phyloP scores from a whole-genome alignment of 2,329 filamentous ascomycete genomes.

The Tolypocladium sp. region DNA sequence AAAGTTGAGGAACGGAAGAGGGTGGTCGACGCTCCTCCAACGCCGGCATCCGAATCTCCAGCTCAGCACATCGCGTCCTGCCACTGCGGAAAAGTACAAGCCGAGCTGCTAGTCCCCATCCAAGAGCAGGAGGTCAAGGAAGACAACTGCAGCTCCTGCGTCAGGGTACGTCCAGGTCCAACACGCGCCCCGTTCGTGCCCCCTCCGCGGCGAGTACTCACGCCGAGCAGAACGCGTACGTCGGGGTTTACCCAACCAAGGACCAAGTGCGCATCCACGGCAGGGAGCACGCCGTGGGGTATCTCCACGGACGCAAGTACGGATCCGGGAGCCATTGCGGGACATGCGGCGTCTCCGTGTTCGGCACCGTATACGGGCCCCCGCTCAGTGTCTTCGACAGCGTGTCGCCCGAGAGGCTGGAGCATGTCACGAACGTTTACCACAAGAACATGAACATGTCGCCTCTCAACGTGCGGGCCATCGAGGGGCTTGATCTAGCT shows the following conservation, averaged over 20 bases:
- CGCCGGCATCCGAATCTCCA: not conserved
- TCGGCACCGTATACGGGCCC: constrained; percentile 18
- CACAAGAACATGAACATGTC: constrained; percentile 13
- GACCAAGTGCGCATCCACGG: constrained; percentile 16
- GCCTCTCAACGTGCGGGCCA: constrained; percentile 14
- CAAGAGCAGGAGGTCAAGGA: constrained; percentile 30
- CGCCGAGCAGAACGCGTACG: constrained; percentile 13
- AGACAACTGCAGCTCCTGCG: constrained; percentile 25
- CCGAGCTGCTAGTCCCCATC: constrained; percentile 16
- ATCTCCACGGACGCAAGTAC: constrained; percentile 11
- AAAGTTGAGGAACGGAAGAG: not conserved
- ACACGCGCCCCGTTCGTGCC: not conserved
- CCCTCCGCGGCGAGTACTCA: not conserved
- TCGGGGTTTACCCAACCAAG: constrained; percentile 17
- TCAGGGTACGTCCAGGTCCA: constrained; percentile 12
- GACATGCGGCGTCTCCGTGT: constrained; percentile 19
- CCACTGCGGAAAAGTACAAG: constrained; percentile 14
- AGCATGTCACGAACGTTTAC: constrained; percentile 10
- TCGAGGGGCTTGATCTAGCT: constrained; percentile 11
- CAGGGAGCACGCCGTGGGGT: constrained; percentile 15
- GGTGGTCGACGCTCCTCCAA: not conserved
- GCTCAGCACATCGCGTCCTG: constrained; percentile 13
- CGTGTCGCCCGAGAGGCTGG: constrained; percentile 13
- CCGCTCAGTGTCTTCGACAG: constrained; percentile 16
- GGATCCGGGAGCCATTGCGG: constrained; percentile 13